Percentiles rank a stretch among this genome's conserved stretches.
These are phyloP conservation scores for Leishmania tropica DNA, from an alignment of 208 protist genomes.

Conservation along the genomic window DNA sequence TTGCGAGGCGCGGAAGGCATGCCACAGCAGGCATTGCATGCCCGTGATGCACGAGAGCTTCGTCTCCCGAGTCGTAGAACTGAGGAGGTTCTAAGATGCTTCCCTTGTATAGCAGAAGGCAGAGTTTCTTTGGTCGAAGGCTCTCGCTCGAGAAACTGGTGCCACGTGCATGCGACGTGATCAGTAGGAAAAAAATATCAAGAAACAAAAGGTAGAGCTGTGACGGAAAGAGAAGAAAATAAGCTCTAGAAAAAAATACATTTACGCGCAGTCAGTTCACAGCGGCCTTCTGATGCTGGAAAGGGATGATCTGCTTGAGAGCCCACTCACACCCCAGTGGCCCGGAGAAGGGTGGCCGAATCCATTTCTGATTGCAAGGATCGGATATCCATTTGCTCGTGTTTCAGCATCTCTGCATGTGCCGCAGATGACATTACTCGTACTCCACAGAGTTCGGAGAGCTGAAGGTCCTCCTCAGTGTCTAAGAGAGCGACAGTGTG, in stretches of 20 bases:
- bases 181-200: not conserved
- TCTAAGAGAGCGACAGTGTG: slow-evolving; percentile 42
- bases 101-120: not conserved
- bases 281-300: slow-evolving; percentile 19
- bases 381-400: slow-evolving; percentile 13
- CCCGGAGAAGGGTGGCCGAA: slow-evolving; percentile 35
- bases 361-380: slow-evolving; percentile 18
- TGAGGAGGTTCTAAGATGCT: not conserved
- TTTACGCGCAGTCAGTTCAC: not conserved
- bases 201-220: not conserved
- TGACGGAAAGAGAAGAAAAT: not conserved
- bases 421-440: slow-evolving; percentile 47
- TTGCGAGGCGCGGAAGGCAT: not conserved
- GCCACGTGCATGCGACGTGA: not conserved
- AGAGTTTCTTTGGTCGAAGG: not conserved
- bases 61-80: not conserved
- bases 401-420: slow-evolving; percentile 33
- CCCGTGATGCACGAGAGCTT: not conserved
- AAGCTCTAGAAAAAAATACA: not conserved
- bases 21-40: not conserved
- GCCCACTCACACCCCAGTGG: slow-evolving; percentile 41
- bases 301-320: slow-evolving; percentile 39
- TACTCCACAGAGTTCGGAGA: slow-evolving; percentile 37
- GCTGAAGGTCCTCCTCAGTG: slow-evolving; percentile 41
- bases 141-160: not conserved